Evolutionary conservation across 2,329 filamentous ascomycete genomes (phyloP).

Genomic region (Tolypocladium guangdongense): DNA sequence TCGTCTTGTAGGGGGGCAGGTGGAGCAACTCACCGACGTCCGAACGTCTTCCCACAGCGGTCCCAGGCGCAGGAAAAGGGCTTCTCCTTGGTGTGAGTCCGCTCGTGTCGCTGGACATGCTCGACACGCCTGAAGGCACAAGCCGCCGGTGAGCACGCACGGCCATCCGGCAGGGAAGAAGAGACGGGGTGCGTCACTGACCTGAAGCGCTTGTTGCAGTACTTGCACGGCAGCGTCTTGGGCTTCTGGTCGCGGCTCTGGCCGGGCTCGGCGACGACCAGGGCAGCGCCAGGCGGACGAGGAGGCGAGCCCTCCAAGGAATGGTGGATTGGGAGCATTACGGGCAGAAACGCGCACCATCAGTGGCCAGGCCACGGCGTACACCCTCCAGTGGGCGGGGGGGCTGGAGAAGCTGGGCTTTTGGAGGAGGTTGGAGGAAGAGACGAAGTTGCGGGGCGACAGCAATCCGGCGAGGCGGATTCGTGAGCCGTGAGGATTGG

Average conservation of each 20-base stretch:
- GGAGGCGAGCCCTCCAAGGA: constrained; percentile 36
- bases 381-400: constrained; percentile 2
- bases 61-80: constrained; percentile 50
- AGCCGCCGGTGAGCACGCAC: constrained; percentile 8
- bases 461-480: neutral
- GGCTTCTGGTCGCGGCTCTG: constrained; percentile 48
- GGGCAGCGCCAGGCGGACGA: constrained; percentile 15
- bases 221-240: constrained; percentile 51
- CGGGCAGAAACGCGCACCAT: constrained; percentile 10
- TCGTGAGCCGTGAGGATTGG: neutral
- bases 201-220: constrained; percentile 53
- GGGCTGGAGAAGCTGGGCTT: neutral
- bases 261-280: constrained; percentile 30
- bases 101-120: constrained; percentile 53
- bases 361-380: neutral
- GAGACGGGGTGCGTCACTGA: constrained; percentile 23
- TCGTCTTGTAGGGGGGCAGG: neutral
- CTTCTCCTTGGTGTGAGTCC: constrained; percentile 56
- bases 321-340: constrained; percentile 43
- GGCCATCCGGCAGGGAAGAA: constrained; percentile 1
- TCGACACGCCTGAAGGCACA: constrained; percentile 42
- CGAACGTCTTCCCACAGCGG: constrained; percentile 52
- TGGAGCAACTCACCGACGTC: constrained; percentile 41
- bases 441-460: neutral
- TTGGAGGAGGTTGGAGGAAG: constrained; percentile 3